These are phyloP conservation scores for Tolypocladium capitatum DNA, from an alignment of 2,329 filamentous ascomycete species.

Conservation along the genomic window DNA sequence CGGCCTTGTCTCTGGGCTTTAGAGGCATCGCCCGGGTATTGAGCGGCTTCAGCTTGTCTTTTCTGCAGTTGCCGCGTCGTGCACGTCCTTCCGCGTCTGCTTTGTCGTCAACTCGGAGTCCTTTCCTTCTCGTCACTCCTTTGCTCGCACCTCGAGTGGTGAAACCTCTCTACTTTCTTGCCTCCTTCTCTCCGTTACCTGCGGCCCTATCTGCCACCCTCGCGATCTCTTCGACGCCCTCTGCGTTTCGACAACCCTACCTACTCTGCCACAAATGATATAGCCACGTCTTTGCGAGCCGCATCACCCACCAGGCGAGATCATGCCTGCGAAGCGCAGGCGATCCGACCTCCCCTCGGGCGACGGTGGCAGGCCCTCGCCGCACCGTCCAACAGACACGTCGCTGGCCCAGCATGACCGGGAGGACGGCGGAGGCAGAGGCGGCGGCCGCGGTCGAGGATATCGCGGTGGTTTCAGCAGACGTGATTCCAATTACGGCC, in stretches of 20 bases:
- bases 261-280: conserved; percentile 17
- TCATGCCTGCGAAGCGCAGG: conserved; percentile 49
- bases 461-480: conserved; percentile 31
- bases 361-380: conserved; percentile 43
- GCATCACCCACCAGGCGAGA: conserved; percentile 10
- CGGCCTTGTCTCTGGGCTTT: not conserved
- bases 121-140: conserved; percentile 1
- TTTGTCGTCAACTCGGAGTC: not conserved
- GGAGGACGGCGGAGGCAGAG: conserved; percentile 33
- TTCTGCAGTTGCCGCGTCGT: not conserved
- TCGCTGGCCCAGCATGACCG: conserved; percentile 44
- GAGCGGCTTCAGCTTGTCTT: not conserved
- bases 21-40: not conserved
- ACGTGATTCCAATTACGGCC: conserved; percentile 35
- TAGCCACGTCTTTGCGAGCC: conserved; percentile 10
- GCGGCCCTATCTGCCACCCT: not conserved
- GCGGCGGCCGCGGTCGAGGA: conserved; percentile 33
- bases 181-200: not conserved
- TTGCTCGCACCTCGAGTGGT: not conserved
- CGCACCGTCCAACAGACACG: conserved; percentile 47
- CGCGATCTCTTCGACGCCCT: not conserved
- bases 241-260: not conserved
- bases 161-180: not conserved
- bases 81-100: not conserved
- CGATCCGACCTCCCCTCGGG: conserved; percentile 35